phyloP scores from a whole-genome alignment of 2,329 filamentous ascomycete genomes.

The Ophiocordyceps sinensis region DNA sequence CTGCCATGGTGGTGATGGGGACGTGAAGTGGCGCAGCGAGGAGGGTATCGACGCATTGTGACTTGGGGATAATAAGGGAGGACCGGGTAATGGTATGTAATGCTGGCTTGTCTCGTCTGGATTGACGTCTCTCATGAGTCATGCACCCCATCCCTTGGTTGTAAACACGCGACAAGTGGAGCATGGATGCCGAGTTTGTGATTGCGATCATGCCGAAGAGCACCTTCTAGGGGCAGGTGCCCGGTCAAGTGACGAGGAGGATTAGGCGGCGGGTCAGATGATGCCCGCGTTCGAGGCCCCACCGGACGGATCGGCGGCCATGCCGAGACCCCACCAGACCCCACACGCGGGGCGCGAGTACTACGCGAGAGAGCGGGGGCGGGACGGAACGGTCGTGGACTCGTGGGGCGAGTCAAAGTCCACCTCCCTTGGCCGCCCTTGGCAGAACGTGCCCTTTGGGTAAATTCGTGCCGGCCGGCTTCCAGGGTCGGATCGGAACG shows the following conservation, averaged over 20 bases:
- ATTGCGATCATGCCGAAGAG: not conserved
- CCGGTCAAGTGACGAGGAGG: not conserved
- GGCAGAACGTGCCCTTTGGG: too few relatives aligned
- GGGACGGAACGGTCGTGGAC: too few relatives aligned
- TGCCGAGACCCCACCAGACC: not conserved
- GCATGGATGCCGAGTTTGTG: not conserved
- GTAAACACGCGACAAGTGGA: too few relatives aligned
- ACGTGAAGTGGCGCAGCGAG: not conserved
- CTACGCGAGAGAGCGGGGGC: too few relatives aligned
- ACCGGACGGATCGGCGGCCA: not conserved
- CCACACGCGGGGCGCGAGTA: not conserved
- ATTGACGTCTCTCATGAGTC: too few relatives aligned
- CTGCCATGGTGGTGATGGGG: not conserved
- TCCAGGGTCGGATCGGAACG: too few relatives aligned
- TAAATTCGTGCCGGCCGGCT: too few relatives aligned
- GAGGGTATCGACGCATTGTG: not conserved
- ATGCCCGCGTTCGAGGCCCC: not conserved
- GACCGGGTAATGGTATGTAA: too few relatives aligned
- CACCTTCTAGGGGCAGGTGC: not conserved
- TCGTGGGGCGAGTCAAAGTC: too few relatives aligned
- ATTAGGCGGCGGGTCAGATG: not conserved
- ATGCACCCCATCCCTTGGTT: too few relatives aligned
- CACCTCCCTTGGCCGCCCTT: too few relatives aligned
- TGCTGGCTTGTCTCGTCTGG: too few relatives aligned
- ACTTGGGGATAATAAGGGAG: not conserved